Conservation (phyloP, 805 yeast species). For the Monosporozyma siamensis region DNA sequence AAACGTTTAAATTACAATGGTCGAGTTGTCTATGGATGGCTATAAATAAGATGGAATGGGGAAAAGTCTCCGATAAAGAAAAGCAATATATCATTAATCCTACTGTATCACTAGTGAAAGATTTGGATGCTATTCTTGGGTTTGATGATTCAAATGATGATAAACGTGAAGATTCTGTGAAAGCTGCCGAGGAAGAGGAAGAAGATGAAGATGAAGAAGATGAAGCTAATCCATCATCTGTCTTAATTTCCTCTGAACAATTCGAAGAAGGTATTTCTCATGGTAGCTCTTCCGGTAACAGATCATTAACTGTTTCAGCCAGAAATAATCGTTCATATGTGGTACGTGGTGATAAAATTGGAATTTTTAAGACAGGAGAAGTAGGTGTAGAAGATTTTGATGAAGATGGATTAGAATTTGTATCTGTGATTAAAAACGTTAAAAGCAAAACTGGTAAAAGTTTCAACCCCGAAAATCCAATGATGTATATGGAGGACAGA, state of each 20-base stretch:
- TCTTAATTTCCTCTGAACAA: constrained; percentile 15
- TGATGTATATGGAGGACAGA: constrained; percentile 72
- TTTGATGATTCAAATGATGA: constrained; percentile 28
- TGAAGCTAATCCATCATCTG: constrained; percentile 27
- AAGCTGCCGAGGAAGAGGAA: constrained; percentile 27
- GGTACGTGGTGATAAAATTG: constrained; percentile 68
- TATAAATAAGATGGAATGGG: constrained; percentile 44
- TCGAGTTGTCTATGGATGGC: constrained; percentile 54
- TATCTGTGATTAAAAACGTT: constrained; percentile 59
- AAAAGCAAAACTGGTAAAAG: constrained; percentile 40
- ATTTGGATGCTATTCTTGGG: constrained; percentile 26
- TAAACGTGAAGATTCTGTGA: constrained; percentile 25
- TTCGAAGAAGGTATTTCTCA: constrained; percentile 13
- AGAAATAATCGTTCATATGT: constrained; percentile 68
- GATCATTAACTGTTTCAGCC: constrained; percentile 60
- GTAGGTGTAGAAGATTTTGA: constrained; percentile 30
- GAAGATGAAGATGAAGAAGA: constrained; percentile 35
- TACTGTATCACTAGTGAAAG: constrained; percentile 31
- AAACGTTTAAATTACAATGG: constrained; percentile 43
- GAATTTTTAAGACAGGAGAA: constrained; percentile 58
- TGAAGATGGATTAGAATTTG: constrained; percentile 41
- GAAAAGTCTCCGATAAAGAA: constrained; percentile 34
- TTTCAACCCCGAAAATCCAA: constrained; percentile 51
- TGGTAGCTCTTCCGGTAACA: constrained; percentile 35
- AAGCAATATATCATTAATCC: constrained; percentile 50